Evolutionary conservation across 306 rosid genomes (phyloP).

Genomic region (Begonia masoniana): DNA sequence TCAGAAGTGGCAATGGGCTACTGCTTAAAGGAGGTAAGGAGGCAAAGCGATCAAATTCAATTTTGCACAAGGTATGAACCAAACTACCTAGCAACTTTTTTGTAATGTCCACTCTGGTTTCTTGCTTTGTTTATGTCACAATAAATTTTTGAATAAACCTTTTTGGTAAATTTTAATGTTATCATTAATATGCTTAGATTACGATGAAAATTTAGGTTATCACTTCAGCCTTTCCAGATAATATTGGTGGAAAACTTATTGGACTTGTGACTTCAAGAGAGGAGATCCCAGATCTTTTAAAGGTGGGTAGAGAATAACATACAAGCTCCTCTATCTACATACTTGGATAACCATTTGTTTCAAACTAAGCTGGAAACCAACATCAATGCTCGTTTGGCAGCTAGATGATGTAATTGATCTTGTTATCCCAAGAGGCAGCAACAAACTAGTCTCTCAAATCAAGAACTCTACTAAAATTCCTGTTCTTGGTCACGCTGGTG

Average conservation of each 20-base stretch:
- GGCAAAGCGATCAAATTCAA: constrained; percentile 85
- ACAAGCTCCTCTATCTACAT: constrained; percentile 11
- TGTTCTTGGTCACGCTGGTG: constrained; percentile 98
- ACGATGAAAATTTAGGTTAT: constrained; percentile 35
- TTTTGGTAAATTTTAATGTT: constrained; percentile 4
- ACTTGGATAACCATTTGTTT: constrained; percentile 14
- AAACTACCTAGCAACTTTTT: constrained; percentile 6
- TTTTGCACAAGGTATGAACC: constrained; percentile 67
- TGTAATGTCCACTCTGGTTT: constrained; percentile 7
- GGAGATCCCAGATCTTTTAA: constrained; percentile 87
- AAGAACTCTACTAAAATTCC: constrained; percentile 93
- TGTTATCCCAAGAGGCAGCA: constrained; percentile 98
- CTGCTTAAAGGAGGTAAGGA: constrained; percentile 98
- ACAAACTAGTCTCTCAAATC: constrained; percentile 83
- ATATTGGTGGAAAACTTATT: constrained; percentile 72
- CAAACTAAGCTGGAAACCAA: constrained; percentile 14
- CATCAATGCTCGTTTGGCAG: constrained; percentile 28
- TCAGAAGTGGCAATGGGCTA: constrained; percentile 95
- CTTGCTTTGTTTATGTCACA: constrained; percentile 4
- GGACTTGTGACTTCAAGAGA: constrained; percentile 97
- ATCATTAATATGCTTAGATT: no score
- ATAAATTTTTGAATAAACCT: constrained; percentile 3
- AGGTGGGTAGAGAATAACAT: constrained; percentile 26
- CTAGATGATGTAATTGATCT: constrained; percentile 89
- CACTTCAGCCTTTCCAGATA: constrained; percentile 81